Evolutionary conservation across 768 basidiomycete genomes (phyloP), one percentile per base, ranked within the genome.

Genomic region (Kondoa malvinella): DNA sequence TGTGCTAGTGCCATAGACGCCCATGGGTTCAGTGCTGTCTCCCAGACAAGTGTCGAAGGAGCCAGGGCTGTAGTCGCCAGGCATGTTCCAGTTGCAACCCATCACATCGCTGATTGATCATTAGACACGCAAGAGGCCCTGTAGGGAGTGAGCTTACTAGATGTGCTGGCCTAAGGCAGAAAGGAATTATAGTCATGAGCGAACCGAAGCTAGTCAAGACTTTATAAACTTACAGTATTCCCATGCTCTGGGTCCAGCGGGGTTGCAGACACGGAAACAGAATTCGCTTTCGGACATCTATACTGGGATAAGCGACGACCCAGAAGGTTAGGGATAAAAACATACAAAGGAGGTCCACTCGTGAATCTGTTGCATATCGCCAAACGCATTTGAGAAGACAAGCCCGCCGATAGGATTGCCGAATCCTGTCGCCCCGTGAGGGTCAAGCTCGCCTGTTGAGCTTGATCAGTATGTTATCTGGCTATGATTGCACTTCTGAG

Each of bases 361-460:
- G 71, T 84, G 81, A 56, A 87, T 78, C 73, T 87, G 81, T 71
- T 82, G 70, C 2, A 83, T 70, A 60, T 77, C 73, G 56, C 83
- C 84, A 29, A 61, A 66, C 21, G 84, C 85, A 69, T 67, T 81
- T 26, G 86, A 85, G 75, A 87, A 87, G n/a, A 89, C 84, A 56
- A 87, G 80, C 1, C 83, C 85, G 30, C 85, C 86, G 34, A 83
- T 81, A 26, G 74, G 74, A 69, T 73, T 84, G 21, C 82, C 84
- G 26, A 74, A 73, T 14, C 73, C 73, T 40, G 73, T 72, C n/a
- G 72, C 72, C 59, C 85, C 86, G 73, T 87, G 86, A 4, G 86
- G 27, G 27, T 63, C 27, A 31, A 63, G 61, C 8, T 63, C 16
- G 32, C 30, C 30, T 60, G 25, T 29, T 14, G 25, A 26, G 58